A percentile compares a stretch with the other conserved stretches of the same genome.
These are phyloP conservation scores for Saccharomycopsis lassenensis DNA, from an alignment of 805 yeast genomes.

Conservation along the genomic window DNA sequence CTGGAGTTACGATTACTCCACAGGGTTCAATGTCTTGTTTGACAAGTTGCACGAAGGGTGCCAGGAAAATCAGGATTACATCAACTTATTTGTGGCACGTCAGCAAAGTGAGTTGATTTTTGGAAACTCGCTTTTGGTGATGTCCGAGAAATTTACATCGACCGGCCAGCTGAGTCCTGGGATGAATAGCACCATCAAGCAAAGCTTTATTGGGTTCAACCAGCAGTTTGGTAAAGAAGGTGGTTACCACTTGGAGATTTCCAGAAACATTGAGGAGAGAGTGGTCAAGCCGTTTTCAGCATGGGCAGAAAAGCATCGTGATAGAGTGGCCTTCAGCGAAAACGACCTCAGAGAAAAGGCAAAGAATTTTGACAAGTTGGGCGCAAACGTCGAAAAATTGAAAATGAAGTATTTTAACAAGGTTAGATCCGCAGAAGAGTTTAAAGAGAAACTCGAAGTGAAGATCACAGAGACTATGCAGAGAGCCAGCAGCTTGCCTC, in stretches of 20 bases:
- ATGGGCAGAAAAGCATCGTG: constrained; percentile 68
- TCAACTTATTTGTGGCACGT: constrained; percentile 51
- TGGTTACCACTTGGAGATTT: constrained; percentile 44
- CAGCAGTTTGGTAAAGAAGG: constrained; percentile 50
- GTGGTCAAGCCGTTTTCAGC: constrained; percentile 61
- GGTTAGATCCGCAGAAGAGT: constrained; percentile 63
- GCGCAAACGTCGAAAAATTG: constrained; percentile 37
- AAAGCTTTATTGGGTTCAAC: constrained; percentile 48
- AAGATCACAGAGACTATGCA: constrained; percentile 21
- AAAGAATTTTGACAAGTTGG: constrained; percentile 38
- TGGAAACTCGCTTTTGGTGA: constrained; percentile 42
- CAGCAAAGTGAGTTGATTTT: constrained; percentile 63
- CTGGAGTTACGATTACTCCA: constrained; percentile 59
- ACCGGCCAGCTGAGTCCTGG: constrained; percentile 36
- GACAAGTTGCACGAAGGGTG: constrained; percentile 45
- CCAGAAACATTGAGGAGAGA: constrained; percentile 44
- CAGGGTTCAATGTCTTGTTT: constrained; percentile 43
- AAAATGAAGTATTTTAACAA: constrained; percentile 68
- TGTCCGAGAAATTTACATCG: constrained; percentile 29
- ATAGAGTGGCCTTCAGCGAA: constrained; percentile 53
- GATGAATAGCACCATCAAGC: constrained; percentile 47
- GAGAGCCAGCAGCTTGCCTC: constrained; percentile 4
- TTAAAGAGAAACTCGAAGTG: constrained; percentile 38
- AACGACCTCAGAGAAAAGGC: constrained; percentile 39
- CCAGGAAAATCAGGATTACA: constrained; percentile 49